Evolutionary conservation across 2,329 filamentous ascomycete species (phyloP), one percentile per base, ranked within the genome.

Genomic region (Lecanicillium sp.): DNA sequence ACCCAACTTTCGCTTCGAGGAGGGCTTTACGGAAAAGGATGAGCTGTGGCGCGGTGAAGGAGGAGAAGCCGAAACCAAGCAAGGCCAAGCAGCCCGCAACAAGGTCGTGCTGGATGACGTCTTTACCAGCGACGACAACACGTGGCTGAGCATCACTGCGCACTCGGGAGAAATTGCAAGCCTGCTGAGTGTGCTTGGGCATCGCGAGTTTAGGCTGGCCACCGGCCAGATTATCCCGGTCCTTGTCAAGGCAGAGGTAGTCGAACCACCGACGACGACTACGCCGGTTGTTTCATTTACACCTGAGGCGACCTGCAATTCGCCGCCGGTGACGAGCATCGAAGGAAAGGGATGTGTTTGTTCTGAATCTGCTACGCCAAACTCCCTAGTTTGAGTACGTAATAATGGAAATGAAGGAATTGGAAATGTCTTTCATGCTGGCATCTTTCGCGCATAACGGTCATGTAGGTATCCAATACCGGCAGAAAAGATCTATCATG

Each of bases 191-290:
- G 76, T 76, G 0, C 57, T 84, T 4, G 70, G 71, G 36, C 81
- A 85, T 49, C 68, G 71, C n/a, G 46, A 58, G 3, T 85, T 85
- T 52, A 55, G 62, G 3, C 62, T 85, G 11, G 65, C 64, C n/a
- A 86, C 82, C 0, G 81, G 82, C 8, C 72, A 78, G 41, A 71
- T 81, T 7, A 80, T 85, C 19, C 80, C 81, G 0, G 77, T 82
- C 3, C 65, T 85, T 2, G 72, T 85, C 33, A 34, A 51, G 20
- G 41, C 41, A 4, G 41, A 43, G 32, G 5, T 43, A 9, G 36
- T 43, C 9, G 40, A 37, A 2, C 18, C 19, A 4, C 36, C 36
- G 1, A 43, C 36, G 15, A 32, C 33, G 2, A 43, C 41, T 11
- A 34, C 28, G 13, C 37, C 29, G n/a, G 29, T 43, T 3, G 29